phyloP scores from a whole-genome alignment of 2,329 filamentous ascomycete genomes.

The Daldinia sp. region DNA sequence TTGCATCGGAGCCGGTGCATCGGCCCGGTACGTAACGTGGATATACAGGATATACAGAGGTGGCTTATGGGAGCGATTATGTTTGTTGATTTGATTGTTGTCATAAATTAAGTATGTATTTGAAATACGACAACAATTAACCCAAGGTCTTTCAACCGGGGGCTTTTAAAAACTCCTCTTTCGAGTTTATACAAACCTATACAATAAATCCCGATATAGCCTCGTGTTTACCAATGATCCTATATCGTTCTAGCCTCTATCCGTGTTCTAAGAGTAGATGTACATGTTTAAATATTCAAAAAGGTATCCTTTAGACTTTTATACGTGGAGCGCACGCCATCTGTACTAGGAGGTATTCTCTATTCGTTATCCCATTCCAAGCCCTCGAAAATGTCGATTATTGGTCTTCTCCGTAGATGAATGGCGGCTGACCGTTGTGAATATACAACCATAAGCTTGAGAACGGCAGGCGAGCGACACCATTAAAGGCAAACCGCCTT shows the following conservation, averaged over 20 bases:
- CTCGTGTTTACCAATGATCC: not conserved
- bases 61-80: not conserved
- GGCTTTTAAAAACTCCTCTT: not conserved
- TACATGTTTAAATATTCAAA: not conserved
- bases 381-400: not conserved
- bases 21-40: not conserved
- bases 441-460: constrained; percentile 47
- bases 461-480: constrained; percentile 47
- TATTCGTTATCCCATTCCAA: not conserved
- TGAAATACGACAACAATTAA: not conserved
- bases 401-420: not conserved
- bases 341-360: not conserved
- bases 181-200: not conserved
- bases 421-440: constrained; percentile 27
- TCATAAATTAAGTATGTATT: not conserved
- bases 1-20: not conserved
- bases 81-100: not conserved
- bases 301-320: not conserved
- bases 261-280: not conserved
- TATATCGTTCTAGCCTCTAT: not conserved
- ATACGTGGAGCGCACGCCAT: not conserved
- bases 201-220: not conserved
- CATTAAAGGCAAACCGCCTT: constrained; percentile 51
- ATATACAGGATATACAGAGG: not conserved
- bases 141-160: not conserved